phyloP scores from a whole-genome alignment of 345 rosid species.

The Moringa oleifera region DNA sequence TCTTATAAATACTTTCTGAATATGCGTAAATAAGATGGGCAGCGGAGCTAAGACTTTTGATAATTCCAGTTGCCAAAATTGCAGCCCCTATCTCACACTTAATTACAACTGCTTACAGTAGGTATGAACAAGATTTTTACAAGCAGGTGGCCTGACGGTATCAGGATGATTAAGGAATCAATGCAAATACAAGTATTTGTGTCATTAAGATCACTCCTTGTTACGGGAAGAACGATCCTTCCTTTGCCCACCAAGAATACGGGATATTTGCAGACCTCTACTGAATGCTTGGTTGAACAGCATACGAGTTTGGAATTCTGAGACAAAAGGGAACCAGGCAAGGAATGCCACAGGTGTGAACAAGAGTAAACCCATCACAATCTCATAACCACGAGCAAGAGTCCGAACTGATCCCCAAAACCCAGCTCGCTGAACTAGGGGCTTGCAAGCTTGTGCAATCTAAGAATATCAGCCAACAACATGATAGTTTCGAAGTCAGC shows the following conservation, averaged over 20 bases:
- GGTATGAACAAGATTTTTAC: not conserved
- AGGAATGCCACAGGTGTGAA: slow-evolving; percentile 98
- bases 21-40: too few species aligned
- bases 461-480: slow-evolving; percentile 16
- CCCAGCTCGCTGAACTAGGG: slow-evolving; percentile 60
- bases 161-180: not conserved
- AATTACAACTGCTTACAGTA: not conserved
- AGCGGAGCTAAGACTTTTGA: not conserved
- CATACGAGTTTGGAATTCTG: slow-evolving; percentile 99
- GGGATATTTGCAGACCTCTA: slow-evolving; percentile 97
- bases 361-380: slow-evolving; percentile 84
- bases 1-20: too few species aligned
- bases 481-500: too few species aligned
- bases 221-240: slow-evolving; percentile 73
- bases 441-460: slow-evolving; percentile 97
- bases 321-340: slow-evolving; percentile 98
- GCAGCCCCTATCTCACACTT: not conserved
- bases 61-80: not conserved
- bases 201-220: slow-evolving; percentile 46
- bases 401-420: slow-evolving; percentile 91
- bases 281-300: slow-evolving; percentile 99
- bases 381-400: slow-evolving; percentile 93
- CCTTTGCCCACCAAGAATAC: slow-evolving; percentile 91
- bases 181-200: too few species aligned
- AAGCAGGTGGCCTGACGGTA: not conserved